Evolutionary conservation across 768 basidiomycete genomes (phyloP).

Genomic region (Hemileccinum impolitum): DNA sequence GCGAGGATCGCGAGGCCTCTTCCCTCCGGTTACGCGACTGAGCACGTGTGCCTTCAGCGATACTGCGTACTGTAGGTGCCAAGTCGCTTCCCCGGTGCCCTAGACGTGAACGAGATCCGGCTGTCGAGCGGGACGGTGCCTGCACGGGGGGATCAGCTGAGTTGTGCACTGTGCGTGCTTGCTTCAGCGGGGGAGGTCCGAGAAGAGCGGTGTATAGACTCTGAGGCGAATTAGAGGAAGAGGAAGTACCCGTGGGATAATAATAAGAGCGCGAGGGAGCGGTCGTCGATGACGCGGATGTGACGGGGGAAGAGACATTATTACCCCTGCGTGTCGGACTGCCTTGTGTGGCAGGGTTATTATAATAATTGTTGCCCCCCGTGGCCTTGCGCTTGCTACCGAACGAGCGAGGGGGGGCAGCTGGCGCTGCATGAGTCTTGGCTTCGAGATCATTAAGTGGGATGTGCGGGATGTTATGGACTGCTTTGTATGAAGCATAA

Average conservation of each 20-base stretch:
- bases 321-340: slow-evolving; percentile 36
- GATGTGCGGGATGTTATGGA: slow-evolving; percentile 63
- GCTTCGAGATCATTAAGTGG: slow-evolving; percentile 71
- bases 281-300: slow-evolving; percentile 23
- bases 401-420: slow-evolving; percentile 49
- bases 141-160: slow-evolving; percentile 64
- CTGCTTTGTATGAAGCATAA: slow-evolving; percentile 83
- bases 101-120: slow-evolving; percentile 30
- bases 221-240: slow-evolving; percentile 43
- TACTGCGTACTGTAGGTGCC: slow-evolving; percentile 34
- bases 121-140: slow-evolving; percentile 37
- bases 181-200: slow-evolving; percentile 71
- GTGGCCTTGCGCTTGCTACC: slow-evolving; percentile 56
- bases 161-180: slow-evolving; percentile 77
- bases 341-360: slow-evolving; percentile 51
- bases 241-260: slow-evolving; percentile 36
- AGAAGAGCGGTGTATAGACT: slow-evolving; percentile 74
- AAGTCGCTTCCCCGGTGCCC: slow-evolving; percentile 15
- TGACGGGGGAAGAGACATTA: slow-evolving; percentile 41
- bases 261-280: slow-evolving; percentile 42
- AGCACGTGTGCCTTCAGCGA: slow-evolving; percentile 46
- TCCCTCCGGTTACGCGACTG: slow-evolving; percentile 42
- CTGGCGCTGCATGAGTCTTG: slow-evolving; percentile 44
- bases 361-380: slow-evolving; percentile 43
- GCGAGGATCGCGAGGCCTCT: slow-evolving; percentile 29